Conservation (phyloP, 768 basidiomycete species). For the Lyophyllum decastes region DNA sequence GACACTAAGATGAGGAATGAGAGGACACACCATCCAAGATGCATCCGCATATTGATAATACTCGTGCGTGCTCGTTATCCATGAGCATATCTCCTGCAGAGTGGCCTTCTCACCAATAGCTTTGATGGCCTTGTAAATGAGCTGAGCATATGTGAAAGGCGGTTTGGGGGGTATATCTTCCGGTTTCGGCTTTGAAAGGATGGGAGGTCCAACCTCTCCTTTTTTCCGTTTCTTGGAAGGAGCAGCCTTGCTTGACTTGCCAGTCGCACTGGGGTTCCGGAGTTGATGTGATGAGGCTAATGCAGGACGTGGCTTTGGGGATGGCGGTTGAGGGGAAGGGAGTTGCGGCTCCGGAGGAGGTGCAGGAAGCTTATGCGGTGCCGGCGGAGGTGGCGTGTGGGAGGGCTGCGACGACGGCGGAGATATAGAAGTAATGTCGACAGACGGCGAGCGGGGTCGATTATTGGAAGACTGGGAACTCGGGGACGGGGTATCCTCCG, state of each 20-base stretch:
- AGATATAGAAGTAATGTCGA: conserved; percentile 80
- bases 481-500: conserved; percentile 80
- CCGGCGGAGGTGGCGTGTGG: conserved; percentile 66
- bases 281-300: conserved; percentile 46
- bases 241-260: conserved; percentile 43
- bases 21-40: conserved; percentile 83
- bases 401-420: conserved; percentile 83
- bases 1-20: conserved; percentile 2
- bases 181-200: conserved; percentile 49
- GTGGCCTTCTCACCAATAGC: conserved; percentile 84
- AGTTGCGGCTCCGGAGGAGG: conserved; percentile 42
- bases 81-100: conserved; percentile 86
- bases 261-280: conserved; percentile 63
- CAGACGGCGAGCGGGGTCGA: conserved; percentile 73
- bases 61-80: conserved; percentile 87
- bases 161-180: conserved; percentile 89
- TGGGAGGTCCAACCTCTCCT: conserved; percentile 41
- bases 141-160: conserved; percentile 85
- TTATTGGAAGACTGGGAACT: conserved; percentile 74
- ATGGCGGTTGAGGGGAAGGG: conserved; percentile 40
- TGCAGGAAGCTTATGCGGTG: conserved; percentile 46
- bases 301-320: conserved; percentile 34
- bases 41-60: conserved; percentile 88
- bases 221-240: conserved; percentile 78
- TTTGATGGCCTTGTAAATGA: conserved; percentile 89